Evolutionary conservation across 129 eudicot genomes (phyloP).

Genomic region (Dittrichia graveolens): DNA sequence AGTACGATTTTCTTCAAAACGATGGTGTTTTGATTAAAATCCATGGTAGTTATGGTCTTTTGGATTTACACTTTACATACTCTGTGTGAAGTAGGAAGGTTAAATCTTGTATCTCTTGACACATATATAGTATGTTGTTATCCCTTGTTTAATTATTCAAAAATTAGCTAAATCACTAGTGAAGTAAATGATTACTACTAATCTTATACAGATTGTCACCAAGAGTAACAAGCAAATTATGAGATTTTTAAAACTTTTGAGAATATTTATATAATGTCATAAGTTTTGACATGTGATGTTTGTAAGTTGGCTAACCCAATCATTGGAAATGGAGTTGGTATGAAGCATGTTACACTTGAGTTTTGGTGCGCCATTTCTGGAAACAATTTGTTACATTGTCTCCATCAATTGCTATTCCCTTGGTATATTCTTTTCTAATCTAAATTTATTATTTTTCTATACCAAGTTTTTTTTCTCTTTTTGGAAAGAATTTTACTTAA

Average conservation of each 20-base stretch:
- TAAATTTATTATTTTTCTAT: too few relatives aligned
- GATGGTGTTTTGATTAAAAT: too few relatives aligned
- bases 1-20: neutral
- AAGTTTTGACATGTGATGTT: neutral
- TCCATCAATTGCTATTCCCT: conserved; percentile 9
- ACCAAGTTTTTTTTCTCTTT: too few relatives aligned
- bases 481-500: too few relatives aligned
- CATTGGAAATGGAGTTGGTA: conserved; percentile 9
- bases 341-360: conserved; percentile 27
- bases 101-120: conserved; percentile 11
- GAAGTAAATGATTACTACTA: too few relatives aligned
- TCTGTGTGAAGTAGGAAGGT: conserved; percentile 26
- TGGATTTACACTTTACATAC: conserved; percentile 16
- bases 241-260: too few relatives aligned
- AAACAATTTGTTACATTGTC: conserved; percentile 25
- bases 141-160: neutral
- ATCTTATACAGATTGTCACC: too few relatives aligned
- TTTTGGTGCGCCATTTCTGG: conserved; percentile 32
- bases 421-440: neutral
- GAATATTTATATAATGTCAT: neutral
- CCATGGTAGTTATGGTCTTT: neutral
- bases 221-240: neutral
- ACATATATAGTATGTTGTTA: neutral
- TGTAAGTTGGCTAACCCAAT: conserved; percentile 19
- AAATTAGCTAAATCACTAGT: neutral